Evolutionary conservation across 1,139 yeast genomes (phyloP).

Genomic region (Nematodospora anomalae): DNA sequence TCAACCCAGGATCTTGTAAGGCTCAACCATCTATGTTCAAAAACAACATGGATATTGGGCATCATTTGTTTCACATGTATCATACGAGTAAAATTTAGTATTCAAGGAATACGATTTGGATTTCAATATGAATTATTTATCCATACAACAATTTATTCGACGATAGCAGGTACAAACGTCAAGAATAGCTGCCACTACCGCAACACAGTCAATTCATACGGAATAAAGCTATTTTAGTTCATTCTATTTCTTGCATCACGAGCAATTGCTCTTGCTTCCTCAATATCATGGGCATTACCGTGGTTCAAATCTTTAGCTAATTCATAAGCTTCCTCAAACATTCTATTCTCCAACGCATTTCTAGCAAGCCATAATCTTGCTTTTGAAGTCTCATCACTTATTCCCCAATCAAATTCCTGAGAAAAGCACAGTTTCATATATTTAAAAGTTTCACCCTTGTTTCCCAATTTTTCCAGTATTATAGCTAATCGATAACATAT

Average conservation of each 20-base stretch:
- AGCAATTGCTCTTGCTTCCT: slow-evolving; percentile 84
- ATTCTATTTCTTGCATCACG: slow-evolving; percentile 62
- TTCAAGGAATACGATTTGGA: no score
- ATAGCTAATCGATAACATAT: slow-evolving; percentile 69
- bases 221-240: no score
- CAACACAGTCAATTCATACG: no score
- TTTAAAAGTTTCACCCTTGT: slow-evolving; percentile 52
- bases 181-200: no score
- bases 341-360: slow-evolving; percentile 54
- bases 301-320: slow-evolving; percentile 74
- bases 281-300: slow-evolving; percentile 82
- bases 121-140: no score
- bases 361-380: slow-evolving; percentile 89
- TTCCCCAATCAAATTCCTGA: slow-evolving; percentile 66
- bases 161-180: no score
- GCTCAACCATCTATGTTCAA: no score
- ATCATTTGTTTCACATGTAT: no score
- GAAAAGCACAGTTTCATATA: slow-evolving; percentile 75
- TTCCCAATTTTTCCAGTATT: slow-evolving; percentile 59
- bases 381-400: slow-evolving; percentile 73
- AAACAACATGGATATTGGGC: no score
- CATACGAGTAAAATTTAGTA: no score
- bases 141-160: no score
- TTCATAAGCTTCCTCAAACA: slow-evolving; percentile 69
- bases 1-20: no score